Base-by-base conservation (phyloP, 2,329 filamentous ascomycete species). In the Talaromyces albobiverticillius region DNA sequence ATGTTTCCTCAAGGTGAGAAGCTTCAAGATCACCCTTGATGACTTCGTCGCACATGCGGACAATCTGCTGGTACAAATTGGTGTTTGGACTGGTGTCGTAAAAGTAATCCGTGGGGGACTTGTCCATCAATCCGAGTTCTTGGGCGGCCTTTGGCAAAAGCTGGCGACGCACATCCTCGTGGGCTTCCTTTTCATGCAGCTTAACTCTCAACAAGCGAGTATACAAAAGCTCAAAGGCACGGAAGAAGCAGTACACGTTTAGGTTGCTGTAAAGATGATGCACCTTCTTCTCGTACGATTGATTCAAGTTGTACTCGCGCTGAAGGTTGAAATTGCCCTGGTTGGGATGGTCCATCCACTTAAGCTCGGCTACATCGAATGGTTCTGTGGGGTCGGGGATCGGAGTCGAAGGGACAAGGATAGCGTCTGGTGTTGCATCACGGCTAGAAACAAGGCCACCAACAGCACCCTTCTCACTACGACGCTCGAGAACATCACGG, bases 231-330 rank as follows among this genome's bases (percentile, higher is more conserved):
- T 96, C 85, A 69, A 99, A 94, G 57, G 96, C 86, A 62, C 88
- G 89, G 76, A 99, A 88, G 79, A 99, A 97, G 72, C 94, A 92
- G 68, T 91, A 96, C 56, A 99, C 87, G 3, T 88, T 90, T 64
- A 90, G 83, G 70, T 96, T 97, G 69, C 87, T 87, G 76, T 95
- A 99, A 68, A 97, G 84, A 67, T 93, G 93, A 76, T 90, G 95
- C 72, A 84, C 86, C 10, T 85, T 85, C 45, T 92, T 88, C 61
- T 82, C 81, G 72, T 94, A 95, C 55, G 89, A 86, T 49, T 91
- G 88, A 57, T 96, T 90, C 40, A 82, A 57, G 74, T 88, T 78
- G 81, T 93, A 73, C 82, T 82, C 72, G 80, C 85, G 66, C 80
- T 83, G 61, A 82, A 84, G 36, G 76, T 80, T 66, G 78, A 83